phyloP scores from a whole-genome alignment of 2,329 filamentous ascomycete genomes.

The Fusarium piperis region DNA sequence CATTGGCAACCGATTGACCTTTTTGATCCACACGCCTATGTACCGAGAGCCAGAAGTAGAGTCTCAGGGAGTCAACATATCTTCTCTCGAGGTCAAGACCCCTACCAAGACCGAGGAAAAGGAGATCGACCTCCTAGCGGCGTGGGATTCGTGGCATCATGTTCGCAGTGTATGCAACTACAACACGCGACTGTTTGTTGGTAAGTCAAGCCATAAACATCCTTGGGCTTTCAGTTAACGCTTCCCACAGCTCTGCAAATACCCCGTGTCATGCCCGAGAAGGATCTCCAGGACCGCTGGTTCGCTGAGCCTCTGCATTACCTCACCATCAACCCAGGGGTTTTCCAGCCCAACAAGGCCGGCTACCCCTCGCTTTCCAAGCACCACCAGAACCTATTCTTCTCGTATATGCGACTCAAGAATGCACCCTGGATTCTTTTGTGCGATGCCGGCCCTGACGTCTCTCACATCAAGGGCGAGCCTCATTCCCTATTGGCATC shows the following conservation, averaged over 20 bases:
- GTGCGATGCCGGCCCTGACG: conserved; percentile 66
- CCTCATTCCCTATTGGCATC: conserved; percentile 45
- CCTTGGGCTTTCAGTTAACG: neutral
- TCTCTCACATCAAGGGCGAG: conserved; percentile 44
- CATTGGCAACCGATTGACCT: conserved; percentile 78
- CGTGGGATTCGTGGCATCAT: conserved; percentile 95
- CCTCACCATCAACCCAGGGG: conserved; percentile 62
- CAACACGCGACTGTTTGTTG: conserved; percentile 79
- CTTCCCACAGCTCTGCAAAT: conserved; percentile 62
- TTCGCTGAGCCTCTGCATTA: conserved; percentile 75
- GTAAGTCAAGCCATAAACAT: conserved; percentile 63
- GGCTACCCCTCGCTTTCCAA: conserved; percentile 71
- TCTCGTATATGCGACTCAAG: conserved; percentile 72
- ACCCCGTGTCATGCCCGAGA: conserved; percentile 67
- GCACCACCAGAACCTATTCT: conserved; percentile 69
- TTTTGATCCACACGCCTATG: conserved; percentile 87
- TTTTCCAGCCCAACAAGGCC: conserved; percentile 69
- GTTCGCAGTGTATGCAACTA: conserved; percentile 90
- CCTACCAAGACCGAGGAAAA: conserved; percentile 47
- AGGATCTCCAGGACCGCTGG: conserved; percentile 72
- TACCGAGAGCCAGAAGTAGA: conserved; percentile 74
- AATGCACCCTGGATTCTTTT: conserved; percentile 70
- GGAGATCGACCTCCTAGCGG: conserved; percentile 75
- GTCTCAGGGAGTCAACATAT: conserved; percentile 62
- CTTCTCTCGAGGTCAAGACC: conserved; percentile 51